phyloP scores from a whole-genome alignment of 345 rosid genomes.

The Combretum micranthum region DNA sequence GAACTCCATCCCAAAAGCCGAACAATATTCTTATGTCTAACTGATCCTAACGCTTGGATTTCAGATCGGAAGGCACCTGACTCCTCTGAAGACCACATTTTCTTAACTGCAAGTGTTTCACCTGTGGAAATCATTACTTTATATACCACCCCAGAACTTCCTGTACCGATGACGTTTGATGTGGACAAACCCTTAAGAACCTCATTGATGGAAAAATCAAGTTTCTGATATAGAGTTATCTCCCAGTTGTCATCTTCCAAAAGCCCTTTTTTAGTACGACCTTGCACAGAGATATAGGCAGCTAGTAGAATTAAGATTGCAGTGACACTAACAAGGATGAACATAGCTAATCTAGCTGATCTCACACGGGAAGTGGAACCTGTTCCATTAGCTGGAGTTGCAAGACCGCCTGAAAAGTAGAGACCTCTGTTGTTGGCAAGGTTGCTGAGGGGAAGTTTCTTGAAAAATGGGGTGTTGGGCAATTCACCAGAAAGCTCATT shows the following conservation, averaged over 20 bases:
- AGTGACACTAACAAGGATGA: constrained; percentile 65
- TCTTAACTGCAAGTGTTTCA: constrained; percentile 81
- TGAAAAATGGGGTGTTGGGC: constrained; percentile 73
- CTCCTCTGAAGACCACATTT: constrained; percentile 87
- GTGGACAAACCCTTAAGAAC: constrained; percentile 53
- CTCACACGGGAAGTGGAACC: constrained; percentile 22
- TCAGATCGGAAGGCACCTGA: constrained; percentile 81
- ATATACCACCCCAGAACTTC: constrained; percentile 94
- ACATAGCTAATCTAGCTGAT: constrained; percentile 47
- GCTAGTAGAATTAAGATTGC: constrained; percentile 57
- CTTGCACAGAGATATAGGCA: constrained; percentile 51
- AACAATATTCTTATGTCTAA: constrained; percentile 78
- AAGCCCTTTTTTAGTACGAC: constrained; percentile 26
- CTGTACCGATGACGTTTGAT: constrained; percentile 83
- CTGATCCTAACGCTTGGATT: constrained; percentile 72
- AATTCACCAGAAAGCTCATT: constrained; percentile 84
- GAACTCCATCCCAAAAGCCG: constrained; percentile 88
- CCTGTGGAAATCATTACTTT: constrained; percentile 60
- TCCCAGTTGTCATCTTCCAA: constrained; percentile 57
- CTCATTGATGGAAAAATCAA: constrained; percentile 72
- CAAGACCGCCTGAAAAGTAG: constrained; percentile 29
- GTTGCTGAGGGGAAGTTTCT: constrained; percentile 60
- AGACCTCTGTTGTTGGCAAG: constrained; percentile 66
- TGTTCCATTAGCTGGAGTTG: constrained; percentile 29
- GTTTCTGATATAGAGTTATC: constrained; percentile 76